Evolutionary conservation across 768 basidiomycete genomes (phyloP).

Genomic region (Rubroboletus pulcherrimus): DNA sequence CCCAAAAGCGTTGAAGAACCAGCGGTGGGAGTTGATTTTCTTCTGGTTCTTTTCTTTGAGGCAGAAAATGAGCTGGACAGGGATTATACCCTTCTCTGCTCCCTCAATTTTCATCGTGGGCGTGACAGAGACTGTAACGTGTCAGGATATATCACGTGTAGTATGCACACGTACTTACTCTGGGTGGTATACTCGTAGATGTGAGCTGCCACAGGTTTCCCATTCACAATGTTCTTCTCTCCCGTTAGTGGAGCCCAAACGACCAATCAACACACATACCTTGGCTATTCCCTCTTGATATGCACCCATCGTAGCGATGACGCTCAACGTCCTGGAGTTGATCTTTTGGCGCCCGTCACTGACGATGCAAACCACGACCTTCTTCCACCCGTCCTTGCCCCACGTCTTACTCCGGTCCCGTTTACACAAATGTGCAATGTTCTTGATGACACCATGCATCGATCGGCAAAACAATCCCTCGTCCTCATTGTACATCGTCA

Average conservation of each 20-base stretch:
- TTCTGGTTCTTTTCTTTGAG: slow-evolving; percentile 92
- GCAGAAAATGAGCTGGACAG: slow-evolving; percentile 91
- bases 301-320: slow-evolving; percentile 89
- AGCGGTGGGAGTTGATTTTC: slow-evolving; percentile 92
- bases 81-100: slow-evolving; percentile 74
- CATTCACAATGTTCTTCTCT: slow-evolving; percentile 67
- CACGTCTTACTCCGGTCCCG: slow-evolving; percentile 88
- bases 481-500: slow-evolving; percentile 98
- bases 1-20: slow-evolving; percentile 93
- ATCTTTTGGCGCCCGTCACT: slow-evolving; percentile 85
- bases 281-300: slow-evolving; percentile 95
- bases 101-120: slow-evolving; percentile 81
- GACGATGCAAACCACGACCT: slow-evolving; percentile 91
- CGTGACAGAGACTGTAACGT: slow-evolving; percentile 64
- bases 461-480: slow-evolving; percentile 88
- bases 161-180: slow-evolving; percentile 38
- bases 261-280: slow-evolving; percentile 35
- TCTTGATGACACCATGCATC: slow-evolving; percentile 96
- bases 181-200: slow-evolving; percentile 95
- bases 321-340: slow-evolving; percentile 76
- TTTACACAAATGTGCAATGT: slow-evolving; percentile 83
- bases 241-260: slow-evolving; percentile 1
- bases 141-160: slow-evolving; percentile 6
- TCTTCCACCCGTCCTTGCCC: slow-evolving; percentile 98
- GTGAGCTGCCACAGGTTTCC: slow-evolving; percentile 80